phyloP scores from a whole-genome alignment of 2,329 filamentous ascomycete genomes.

The Claviceps paspali region DNA sequence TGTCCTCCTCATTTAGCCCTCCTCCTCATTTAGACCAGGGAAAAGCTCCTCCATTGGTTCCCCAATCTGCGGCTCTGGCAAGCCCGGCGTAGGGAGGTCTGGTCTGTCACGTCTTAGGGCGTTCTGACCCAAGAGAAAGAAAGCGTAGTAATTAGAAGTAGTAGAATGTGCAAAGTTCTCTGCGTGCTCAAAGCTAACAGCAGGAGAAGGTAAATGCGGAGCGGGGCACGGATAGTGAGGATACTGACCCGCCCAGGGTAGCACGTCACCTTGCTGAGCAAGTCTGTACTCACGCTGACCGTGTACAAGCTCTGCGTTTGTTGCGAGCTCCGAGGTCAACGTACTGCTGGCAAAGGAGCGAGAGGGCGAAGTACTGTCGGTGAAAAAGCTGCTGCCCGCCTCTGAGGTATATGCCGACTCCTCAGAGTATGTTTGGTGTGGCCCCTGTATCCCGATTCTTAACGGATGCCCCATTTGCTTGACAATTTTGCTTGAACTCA shows the following conservation, averaged over 20 bases:
- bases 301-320: not conserved
- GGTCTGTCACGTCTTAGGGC: not conserved
- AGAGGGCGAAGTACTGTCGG: constrained; percentile 1
- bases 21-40: constrained; percentile 1
- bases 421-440: not conserved
- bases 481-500: not conserved
- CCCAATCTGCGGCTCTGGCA: constrained; percentile 1
- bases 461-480: not conserved
- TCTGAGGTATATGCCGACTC: not conserved
- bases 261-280: not conserved
- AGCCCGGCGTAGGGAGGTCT: not conserved
- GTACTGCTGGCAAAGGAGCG: constrained; percentile 1
- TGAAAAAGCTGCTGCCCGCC: not conserved
- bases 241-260: not conserved
- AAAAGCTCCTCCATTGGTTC: constrained; percentile 4
- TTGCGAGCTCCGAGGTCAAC: not conserved
- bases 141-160: not conserved
- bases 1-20: not conserved
- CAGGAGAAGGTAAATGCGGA: not conserved
- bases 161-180: not conserved
- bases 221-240: not conserved
- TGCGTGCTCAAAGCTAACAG: constrained; percentile 2
- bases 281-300: not conserved
- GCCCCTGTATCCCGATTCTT: not conserved
- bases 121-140: not conserved